Evolutionary conservation across 164 flowering plant genomes (phyloP).

Genomic region (Hamamelis virginiana): DNA sequence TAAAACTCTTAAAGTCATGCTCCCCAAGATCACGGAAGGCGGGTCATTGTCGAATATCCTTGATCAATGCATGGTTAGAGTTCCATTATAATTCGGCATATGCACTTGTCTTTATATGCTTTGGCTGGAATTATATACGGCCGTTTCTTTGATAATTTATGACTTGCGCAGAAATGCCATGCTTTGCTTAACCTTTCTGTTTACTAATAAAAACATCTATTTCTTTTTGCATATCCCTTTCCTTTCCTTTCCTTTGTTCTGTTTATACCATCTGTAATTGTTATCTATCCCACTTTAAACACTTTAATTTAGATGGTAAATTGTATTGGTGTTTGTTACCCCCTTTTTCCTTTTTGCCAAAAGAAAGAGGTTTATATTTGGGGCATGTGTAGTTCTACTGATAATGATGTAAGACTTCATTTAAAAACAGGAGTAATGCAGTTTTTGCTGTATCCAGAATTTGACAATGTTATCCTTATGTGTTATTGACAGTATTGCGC

Average conservation of each 20-base stretch:
- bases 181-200: background rate
- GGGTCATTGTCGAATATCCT: constrained; percentile 84
- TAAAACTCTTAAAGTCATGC: constrained; percentile 78
- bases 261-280: background rate
- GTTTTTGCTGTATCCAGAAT: background rate
- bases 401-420: background rate
- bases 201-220: background rate
- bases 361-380: too few relatives aligned
- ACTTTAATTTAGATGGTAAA: too few relatives aligned
- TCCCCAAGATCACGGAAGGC: constrained; percentile 92
- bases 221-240: background rate
- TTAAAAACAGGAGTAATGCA: background rate
- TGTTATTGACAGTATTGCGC: constrained; percentile 76
- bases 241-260: background rate
- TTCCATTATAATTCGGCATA: constrained; percentile 3
- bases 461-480: constrained; percentile 9
- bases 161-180: background rate
- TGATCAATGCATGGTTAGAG: constrained; percentile 93
- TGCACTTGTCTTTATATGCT: background rate
- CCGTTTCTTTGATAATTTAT: background rate
- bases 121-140: background rate
- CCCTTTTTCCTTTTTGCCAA: too few relatives aligned
- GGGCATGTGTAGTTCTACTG: background rate
- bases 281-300: too few relatives aligned
- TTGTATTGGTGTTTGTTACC: too few relatives aligned